A percentile compares a stretch with the other conserved stretches of the same genome.
Conservation (phyloP, 768 basidiomycete genomes). For the Hydnum rufescens region DNA sequence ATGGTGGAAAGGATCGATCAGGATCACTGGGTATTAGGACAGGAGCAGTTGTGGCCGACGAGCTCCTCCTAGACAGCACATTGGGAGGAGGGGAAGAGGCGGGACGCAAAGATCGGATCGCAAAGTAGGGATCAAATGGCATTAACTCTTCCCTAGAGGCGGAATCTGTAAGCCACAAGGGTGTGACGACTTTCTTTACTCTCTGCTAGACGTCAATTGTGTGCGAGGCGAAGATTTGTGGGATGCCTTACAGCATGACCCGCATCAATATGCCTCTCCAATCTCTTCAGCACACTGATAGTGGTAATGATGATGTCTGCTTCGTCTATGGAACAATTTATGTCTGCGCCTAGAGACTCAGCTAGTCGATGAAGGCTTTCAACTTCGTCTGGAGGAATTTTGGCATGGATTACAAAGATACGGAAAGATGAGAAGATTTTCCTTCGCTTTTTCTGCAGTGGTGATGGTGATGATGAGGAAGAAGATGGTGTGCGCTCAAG, state of each 20-base stretch:
- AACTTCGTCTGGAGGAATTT: not conserved
- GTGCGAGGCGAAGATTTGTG: not conserved
- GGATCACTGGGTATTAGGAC: constrained; percentile 13
- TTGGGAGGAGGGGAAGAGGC: not conserved
- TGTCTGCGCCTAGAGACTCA: not conserved
- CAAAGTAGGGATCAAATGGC: constrained; percentile 37
- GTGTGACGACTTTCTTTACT: constrained; percentile 42
- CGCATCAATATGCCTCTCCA: constrained; percentile 54
- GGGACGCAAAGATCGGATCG: constrained; percentile 19
- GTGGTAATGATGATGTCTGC: constrained; percentile 50
- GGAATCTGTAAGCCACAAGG: constrained; percentile 50
- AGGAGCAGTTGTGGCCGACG: not conserved
- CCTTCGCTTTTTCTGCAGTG: constrained; percentile 7
- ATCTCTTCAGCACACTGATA: constrained; percentile 41
- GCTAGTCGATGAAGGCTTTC: not conserved
- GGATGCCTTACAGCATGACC: constrained; percentile 19
- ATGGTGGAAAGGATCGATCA: constrained; percentile 12
- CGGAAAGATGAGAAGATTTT: constrained; percentile 14
- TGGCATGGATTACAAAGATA: not conserved
- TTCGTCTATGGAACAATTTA: constrained; percentile 15
- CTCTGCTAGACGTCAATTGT: not conserved
- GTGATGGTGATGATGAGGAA: not conserved
- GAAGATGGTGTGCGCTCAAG: not conserved
- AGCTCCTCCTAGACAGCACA: not conserved
- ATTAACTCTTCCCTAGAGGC: constrained; percentile 24